A percentile compares a stretch with the other conserved stretches of the same genome.
These are phyloP conservation scores for Cystobasidium slooffiae DNA, from an alignment of 1,284 basidiomycete species.

Conservation along the genomic window DNA sequence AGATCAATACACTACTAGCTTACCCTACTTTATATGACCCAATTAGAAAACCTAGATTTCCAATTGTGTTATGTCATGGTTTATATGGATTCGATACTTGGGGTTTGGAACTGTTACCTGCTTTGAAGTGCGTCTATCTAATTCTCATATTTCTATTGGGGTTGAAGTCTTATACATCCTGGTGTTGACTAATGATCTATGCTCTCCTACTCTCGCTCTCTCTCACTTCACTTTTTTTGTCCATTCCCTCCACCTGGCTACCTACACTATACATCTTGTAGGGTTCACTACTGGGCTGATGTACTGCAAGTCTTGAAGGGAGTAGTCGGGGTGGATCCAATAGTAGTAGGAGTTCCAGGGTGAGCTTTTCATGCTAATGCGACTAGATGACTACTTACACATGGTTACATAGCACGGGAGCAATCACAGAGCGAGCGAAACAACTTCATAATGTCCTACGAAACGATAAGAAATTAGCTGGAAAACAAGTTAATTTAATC, in stretches of 20 bases:
- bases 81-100: slow-evolving; percentile 93
- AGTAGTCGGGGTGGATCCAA: slow-evolving; percentile 85
- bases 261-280: too few species aligned
- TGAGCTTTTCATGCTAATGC: slow-evolving; percentile 58
- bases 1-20: slow-evolving; percentile 50
- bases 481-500: slow-evolving; percentile 83
- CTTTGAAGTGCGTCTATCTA: too few species aligned
- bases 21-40: slow-evolving; percentile 59
- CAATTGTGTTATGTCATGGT: slow-evolving; percentile 84
- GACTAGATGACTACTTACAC: background rate
- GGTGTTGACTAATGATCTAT: too few species aligned
- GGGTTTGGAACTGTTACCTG: slow-evolving; percentile 68
- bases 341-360: slow-evolving; percentile 94
- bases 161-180: too few species aligned
- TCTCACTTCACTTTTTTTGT: too few species aligned
- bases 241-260: too few species aligned
- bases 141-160: too few species aligned
- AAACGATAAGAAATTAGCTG: slow-evolving; percentile 64
- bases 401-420: slow-evolving; percentile 72
- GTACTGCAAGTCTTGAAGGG: slow-evolving; percentile 81
- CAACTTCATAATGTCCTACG: slow-evolving; percentile 76
- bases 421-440: slow-evolving; percentile 80
- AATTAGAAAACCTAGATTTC: slow-evolving; percentile 76
- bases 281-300: slow-evolving; percentile 94
- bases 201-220: too few species aligned